Evolutionary conservation across 1,284 basidiomycete species (phyloP), one percentile per base, ranked within the genome.

Genomic region (Melampsora medusae): DNA sequence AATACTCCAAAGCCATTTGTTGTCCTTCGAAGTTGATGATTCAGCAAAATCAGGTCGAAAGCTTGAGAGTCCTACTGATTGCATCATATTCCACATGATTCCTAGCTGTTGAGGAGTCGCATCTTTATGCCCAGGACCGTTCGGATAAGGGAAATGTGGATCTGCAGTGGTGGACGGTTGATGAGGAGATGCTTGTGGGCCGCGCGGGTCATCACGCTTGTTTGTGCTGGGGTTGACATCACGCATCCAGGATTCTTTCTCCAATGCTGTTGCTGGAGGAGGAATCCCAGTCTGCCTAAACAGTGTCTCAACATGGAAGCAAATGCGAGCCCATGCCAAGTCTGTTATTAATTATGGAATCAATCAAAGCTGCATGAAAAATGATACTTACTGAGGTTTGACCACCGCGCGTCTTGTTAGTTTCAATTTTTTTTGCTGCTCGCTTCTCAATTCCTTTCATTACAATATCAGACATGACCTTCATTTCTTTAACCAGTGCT

Each of bases 1-100:
- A 62, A 70, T 35, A 42, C 33, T 22, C 59, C 59, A 70, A 17
- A 70, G 69, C 28, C 60, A 70, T 5, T 14, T 38, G 35, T 70
- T 70, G 25, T 16, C 17, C 17, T 62, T 33, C 33, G 60, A 35
- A 17, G 56, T 25, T 17, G 46, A 7, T 4, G 62, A 38, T 48
- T 74, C 49, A 9, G 19, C 64, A 25, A 74, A 60, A 22, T 74
- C 35, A 2, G 71, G 71, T 22, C 35, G 35, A 49, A 74, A 74
- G 25, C 22, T 28, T 14, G 19, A 2, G 48, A 74, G 46, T 25
- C 49, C 50, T 17, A 38, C 64, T 7, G 66, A 31, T 25, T 16
- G n/a, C 62, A 74, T 60, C 71, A 74, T 74, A 17, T 50, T 53
- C 64, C 62, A 60, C 56, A 74, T 66, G 49, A 74, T 74, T 0